Evolutionary conservation across 441 rosid species (phyloP), one percentile per base, ranked within the genome.

Genomic region (Cnidoscolus chayamansa): DNA sequence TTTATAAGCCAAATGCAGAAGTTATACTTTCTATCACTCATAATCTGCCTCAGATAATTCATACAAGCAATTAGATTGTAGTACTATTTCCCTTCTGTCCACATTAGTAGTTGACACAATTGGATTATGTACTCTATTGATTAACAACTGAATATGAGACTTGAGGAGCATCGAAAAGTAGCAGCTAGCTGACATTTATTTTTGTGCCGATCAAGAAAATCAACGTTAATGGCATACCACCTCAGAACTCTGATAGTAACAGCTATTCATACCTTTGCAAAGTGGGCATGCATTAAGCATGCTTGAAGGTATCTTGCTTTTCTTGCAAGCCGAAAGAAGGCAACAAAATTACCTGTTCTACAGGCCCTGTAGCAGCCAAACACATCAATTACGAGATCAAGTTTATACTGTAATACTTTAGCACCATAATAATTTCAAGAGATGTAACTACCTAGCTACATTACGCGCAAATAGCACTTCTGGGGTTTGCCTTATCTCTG

Each of bases 271-370:
- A 90, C 98, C 94, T 93, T 95, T 2, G 97, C 83, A 87, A 95
- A 93, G 79, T 93, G 99, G 78, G 99, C 98, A 81, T 93, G 98
- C 97, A 93, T 95, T 78, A 95, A 81, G 85, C 99, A 95, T 72
- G 98, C 96, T 84, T 95, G 99, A 81, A 93, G 97, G 76, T 87
- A 93, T 79, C 85, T 90, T 68, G 97, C 96, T 82, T 87, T 88
- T 78, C 94, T 86, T 55, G 96, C 96, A 58, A 91, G 98, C 74
- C 97, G 89, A 77, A 95, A 95, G 82, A 95, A 95, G 75, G 88
- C 86, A 65, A 95, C 82, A 78, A 83, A 93, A 73, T 95, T 93
- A 68, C 96, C 92, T 0, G 89, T 90, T 87, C 99, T 93, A 80
- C 99, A 90, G 67, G 92, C 92, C 84, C 99, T 93, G 91, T 47